Evolutionary conservation across 2,329 filamentous ascomycete genomes (phyloP), one percentile per base, ranked within the genome.

Genomic region (Xylaria sp.): DNA sequence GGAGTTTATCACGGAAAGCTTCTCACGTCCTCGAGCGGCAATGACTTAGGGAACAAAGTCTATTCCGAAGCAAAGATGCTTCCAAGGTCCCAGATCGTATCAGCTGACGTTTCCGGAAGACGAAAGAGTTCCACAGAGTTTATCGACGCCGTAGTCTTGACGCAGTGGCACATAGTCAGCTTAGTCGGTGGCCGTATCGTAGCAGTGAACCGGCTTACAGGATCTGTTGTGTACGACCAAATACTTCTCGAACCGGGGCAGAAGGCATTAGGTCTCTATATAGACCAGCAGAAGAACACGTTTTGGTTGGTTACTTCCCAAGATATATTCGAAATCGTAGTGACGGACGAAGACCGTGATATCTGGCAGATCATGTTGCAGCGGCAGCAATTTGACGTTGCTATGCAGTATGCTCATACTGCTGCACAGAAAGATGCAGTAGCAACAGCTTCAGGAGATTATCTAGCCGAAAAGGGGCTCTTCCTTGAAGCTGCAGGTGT

Each of bases 311-410:
- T 98, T 76, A 98, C 95, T 0, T 87, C 88, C 0, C 87, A 92
- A 63, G 94, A 97, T 74, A 97, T 99, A 57, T 97, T 94, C 73
- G 96, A 99, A 80, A 91, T 99, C 65, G 92, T 96, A 13, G 91
- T 95, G 13, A 91, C 90, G 50, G 93, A 98, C 63, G 96, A 99
- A 78, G 92, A 94, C 72, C 85, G 96, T 72, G 92, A 98, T 77
- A 89, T 98, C 17, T 99, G 96, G 96, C 93, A 93, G 76, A 93
- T 98, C 59, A 92, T 98, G 88, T 85, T 97, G 65, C 88, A 92
- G 74, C 87, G 90, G 71, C 91, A 96, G 73, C 90, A 96, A 72
- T 99, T 97, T 72, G 94, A 97, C 72, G 87, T 90, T 22, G 96
- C 96, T 6, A 86, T 97, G 67, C 90, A 90, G 71, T 96, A 96